Percentiles rank a stretch among this genome's conserved stretches.
These are phyloP conservation scores for Apiospora sp. DNA, from an alignment of 2,329 filamentous ascomycete genomes.

Conservation along the genomic window DNA sequence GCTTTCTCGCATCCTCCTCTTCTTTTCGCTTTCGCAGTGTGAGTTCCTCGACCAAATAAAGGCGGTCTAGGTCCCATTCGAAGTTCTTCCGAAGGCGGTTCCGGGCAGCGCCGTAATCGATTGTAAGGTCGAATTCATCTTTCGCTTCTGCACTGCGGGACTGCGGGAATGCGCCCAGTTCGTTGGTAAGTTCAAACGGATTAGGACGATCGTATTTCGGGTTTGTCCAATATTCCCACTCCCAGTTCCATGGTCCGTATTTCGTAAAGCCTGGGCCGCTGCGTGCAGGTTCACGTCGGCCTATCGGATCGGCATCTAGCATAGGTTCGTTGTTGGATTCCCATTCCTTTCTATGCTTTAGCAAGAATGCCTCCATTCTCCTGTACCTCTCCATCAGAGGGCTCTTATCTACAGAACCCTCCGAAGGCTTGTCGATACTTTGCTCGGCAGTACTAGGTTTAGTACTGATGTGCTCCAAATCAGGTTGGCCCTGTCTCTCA, in stretches of 20 bases:
- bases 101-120: conserved; percentile 24
- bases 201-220: not conserved
- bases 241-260: not conserved
- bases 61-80: conserved; percentile 30
- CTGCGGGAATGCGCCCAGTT: not conserved
- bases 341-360: conserved; percentile 5
- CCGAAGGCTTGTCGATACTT: too few species aligned
- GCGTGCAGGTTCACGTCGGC: too few species aligned
- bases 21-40: not conserved
- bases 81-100: conserved; percentile 28
- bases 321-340: not conserved
- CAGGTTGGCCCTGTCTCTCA: not conserved
- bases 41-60: conserved; percentile 21
- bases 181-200: not conserved
- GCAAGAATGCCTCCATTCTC: conserved; percentile 9
- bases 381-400: conserved; percentile 13
- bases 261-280: too few species aligned
- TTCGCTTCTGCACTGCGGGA: not conserved
- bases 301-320: too few species aligned
- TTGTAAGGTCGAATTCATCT: conserved; percentile 10
- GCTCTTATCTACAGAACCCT: too few species aligned
- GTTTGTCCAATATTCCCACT: not conserved
- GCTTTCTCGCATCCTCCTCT: not conserved
- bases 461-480: too few species aligned
- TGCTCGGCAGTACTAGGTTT: not conserved